phyloP scores from a whole-genome alignment of 1,139 yeast genomes.

The Suhomyces atakaporum region DNA sequence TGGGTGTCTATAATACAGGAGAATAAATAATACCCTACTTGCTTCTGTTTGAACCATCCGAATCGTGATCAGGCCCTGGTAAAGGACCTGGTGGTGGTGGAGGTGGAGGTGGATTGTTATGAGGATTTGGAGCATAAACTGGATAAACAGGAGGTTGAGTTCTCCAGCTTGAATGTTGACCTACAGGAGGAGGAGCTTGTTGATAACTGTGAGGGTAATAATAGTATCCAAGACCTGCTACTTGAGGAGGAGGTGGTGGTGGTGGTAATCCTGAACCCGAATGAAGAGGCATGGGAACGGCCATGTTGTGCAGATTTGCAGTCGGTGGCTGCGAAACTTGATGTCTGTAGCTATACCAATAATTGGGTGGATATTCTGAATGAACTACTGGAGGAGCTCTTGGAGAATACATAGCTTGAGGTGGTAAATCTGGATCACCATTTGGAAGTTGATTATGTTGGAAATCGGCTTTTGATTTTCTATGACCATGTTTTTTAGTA shows the following conservation, averaged over 20 bases:
- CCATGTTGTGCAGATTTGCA: constrained; percentile 4
- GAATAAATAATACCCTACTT: too few relatives aligned
- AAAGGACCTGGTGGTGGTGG: background rate
- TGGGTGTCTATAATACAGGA: too few relatives aligned
- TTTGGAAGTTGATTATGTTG: constrained; percentile 23
- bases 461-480: constrained; percentile 71
- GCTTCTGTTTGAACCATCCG: too few relatives aligned
- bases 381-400: constrained; percentile 4
- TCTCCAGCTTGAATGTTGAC: constrained; percentile 6
- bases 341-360: constrained; percentile 31
- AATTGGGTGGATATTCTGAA: constrained; percentile 27
- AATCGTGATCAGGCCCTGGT: too few relatives aligned
- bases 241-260: constrained; percentile 11
- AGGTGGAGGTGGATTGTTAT: background rate
- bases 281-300: constrained; percentile 9
- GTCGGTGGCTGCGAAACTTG: constrained; percentile 7
- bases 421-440: constrained; percentile 2
- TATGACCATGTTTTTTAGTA: constrained; percentile 70
- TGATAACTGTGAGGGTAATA: constrained; percentile 15
- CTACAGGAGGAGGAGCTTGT: constrained; percentile 6
- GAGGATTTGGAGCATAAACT: constrained; percentile 1
- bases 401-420: too few relatives aligned
- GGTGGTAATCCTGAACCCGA: constrained; percentile 4
- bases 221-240: constrained; percentile 11
- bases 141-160: constrained; percentile 8